phyloP scores from a whole-genome alignment of 1,139 yeast species.

The Yamadazyma friedrichii region DNA sequence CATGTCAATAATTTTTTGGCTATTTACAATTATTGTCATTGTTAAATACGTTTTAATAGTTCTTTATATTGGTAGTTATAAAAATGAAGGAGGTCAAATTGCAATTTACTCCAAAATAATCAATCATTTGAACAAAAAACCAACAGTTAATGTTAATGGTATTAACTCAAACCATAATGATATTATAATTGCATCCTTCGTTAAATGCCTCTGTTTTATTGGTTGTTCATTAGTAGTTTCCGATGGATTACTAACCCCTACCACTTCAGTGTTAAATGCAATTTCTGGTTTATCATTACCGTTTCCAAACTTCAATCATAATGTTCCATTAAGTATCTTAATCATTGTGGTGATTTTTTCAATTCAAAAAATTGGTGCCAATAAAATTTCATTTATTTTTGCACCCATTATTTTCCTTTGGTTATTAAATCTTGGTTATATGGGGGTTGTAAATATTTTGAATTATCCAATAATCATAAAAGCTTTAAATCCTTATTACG shows the following conservation, averaged over 20 bases:
- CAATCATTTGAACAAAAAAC: not conserved
- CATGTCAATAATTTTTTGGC: slow-evolving; percentile 52
- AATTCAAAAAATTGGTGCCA: slow-evolving; percentile 48
- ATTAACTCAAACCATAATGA: not conserved
- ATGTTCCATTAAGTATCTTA: slow-evolving; percentile 49
- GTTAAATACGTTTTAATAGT: slow-evolving; percentile 51
- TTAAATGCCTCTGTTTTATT: slow-evolving; percentile 44
- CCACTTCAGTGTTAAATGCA: slow-evolving; percentile 58
- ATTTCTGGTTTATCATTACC: slow-evolving; percentile 49
- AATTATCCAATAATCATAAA: slow-evolving; percentile 42
- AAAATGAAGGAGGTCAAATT: slow-evolving; percentile 63
- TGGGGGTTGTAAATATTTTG: slow-evolving; percentile 48
- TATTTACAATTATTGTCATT: slow-evolving; percentile 52
- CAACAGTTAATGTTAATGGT: not conserved
- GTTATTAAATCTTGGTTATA: slow-evolving; percentile 43
- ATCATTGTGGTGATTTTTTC: slow-evolving; percentile 44
- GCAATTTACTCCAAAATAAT: slow-evolving; percentile 55
- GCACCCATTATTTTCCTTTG: slow-evolving; percentile 56
- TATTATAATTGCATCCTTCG: slow-evolving; percentile 15
- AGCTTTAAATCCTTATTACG: slow-evolving; percentile 52
- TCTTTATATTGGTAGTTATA: slow-evolving; percentile 49
- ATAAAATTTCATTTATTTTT: slow-evolving; percentile 39
- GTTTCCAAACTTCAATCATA: slow-evolving; percentile 33
- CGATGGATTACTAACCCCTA: slow-evolving; percentile 62
- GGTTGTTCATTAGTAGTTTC: slow-evolving; percentile 58